A percentile compares a stretch with the other conserved stretches of the same genome.
Conservation (phyloP, 2,329 filamentous ascomycete species). For the Alternaria hordeiaustralica region DNA sequence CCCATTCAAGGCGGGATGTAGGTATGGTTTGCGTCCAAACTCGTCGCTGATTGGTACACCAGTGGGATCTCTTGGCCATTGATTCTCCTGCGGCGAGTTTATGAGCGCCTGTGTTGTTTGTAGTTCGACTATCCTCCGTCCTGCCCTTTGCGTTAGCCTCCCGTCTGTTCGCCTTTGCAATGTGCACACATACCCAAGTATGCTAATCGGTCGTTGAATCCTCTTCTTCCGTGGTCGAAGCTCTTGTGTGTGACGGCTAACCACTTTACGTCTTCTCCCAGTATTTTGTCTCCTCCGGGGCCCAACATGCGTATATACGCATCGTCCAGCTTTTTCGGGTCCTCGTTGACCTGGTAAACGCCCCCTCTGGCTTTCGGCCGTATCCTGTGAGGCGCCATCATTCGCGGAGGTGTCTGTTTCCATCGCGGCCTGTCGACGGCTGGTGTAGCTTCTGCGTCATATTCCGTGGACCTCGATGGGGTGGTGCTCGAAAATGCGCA, state of each 20-base stretch:
- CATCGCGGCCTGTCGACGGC: constrained; percentile 52
- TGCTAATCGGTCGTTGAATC: constrained; percentile 93
- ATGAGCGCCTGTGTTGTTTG: constrained; percentile 70
- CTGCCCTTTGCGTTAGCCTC: constrained; percentile 47
- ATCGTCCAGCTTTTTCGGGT: constrained; percentile 74
- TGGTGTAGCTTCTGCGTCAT: constrained; percentile 38
- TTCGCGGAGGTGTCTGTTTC: constrained; percentile 56
- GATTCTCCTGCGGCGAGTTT: constrained; percentile 51
- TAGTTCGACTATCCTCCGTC: constrained; percentile 68
- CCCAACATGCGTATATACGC: constrained; percentile 82
- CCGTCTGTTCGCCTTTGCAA: not conserved
- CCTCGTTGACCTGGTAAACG: constrained; percentile 74
- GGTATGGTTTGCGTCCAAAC: constrained; percentile 67
- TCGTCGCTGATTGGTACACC: constrained; percentile 34
- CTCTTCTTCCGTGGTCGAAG: constrained; percentile 92
- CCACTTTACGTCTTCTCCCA: constrained; percentile 95
- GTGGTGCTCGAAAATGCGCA: constrained; percentile 43
- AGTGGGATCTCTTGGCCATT: constrained; percentile 26
- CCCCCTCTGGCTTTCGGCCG: constrained; percentile 63
- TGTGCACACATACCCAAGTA: constrained; percentile 71
- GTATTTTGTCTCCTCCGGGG: constrained; percentile 70
- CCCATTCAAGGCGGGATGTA: constrained; percentile 73
- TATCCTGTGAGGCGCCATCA: constrained; percentile 60
- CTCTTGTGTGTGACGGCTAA: constrained; percentile 97
- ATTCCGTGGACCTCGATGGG: constrained; percentile 31